Evolutionary conservation across 352 stramenopile species (phyloP), one percentile per base, ranked within the genome.

Genomic region (Phytophthora aleatoria): DNA sequence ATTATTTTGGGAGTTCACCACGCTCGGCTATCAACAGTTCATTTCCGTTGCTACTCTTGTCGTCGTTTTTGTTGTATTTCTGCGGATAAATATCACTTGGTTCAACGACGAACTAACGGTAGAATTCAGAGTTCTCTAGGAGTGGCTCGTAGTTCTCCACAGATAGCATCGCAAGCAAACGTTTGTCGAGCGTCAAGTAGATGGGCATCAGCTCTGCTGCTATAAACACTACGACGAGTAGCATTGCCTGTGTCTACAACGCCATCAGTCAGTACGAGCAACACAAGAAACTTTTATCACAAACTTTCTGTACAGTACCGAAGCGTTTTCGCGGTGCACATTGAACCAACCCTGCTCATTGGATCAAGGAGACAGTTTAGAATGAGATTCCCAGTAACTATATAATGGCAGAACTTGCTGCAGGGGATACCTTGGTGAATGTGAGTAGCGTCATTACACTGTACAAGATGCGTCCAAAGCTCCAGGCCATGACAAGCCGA

Each of bases 401-500:
- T 16, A 41, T 41, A 10, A 12, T 8, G 28, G 28, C 16, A 7
- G 5, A 28, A 15, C 12, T n/a, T 4, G 15, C n/a, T 26, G 24
- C 20, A 11, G 5, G 13, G 7, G 7, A 43, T 77, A 90, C 87
- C 74, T 91, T 87, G 2, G 87, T 94, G 39, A 95, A 94, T 11
- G 87, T 94, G n/a, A 95, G 71, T 41, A 97, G 52, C 12, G 89
- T 94, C 62, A 95, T 94, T 27, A 96, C 81, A 60, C 87, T 95
- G 64, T 95, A 97, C 9, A 94, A 64, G 50, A 97, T 93, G 16
- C 88, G 82, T 0, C 87, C 90, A 44, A 90, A 67, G 44, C 88
- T 97, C 90, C 90, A 97, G 4, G 81, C 78, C 69, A 96, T 83
- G 0, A 89, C 79, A 30, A 96, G 60, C 12, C 73, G 69, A 0